Evolutionary conservation across 768 basidiomycete species (phyloP), one percentile per base, ranked within the genome.

Genomic region (Steccherinum ochraceum): DNA sequence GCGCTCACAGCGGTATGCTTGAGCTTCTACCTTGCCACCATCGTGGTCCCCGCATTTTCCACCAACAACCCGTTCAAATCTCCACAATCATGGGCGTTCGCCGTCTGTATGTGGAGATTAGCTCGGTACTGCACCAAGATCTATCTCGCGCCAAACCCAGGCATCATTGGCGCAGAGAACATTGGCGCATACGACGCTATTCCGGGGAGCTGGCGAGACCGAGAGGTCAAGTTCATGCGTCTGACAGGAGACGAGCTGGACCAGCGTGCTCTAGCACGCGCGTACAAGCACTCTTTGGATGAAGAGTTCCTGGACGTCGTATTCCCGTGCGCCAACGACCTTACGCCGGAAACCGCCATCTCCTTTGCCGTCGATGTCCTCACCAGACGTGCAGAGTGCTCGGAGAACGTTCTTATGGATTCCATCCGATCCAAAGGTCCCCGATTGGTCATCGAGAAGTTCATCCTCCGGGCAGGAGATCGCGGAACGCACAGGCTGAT

Each of bases 41-140:
- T 42, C 26, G 42, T 45, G 12, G 12, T 45, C 5, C 43, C 50
- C n/a, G 26, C 26, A 10, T 45, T 51, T 23, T 44, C 25, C 12
- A 5, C 50, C 21, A 19, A 35, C 26, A 45, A 40, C 23, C 50
- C 50, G 20, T 51, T 51, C 50, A 51, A 51, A 18, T 35, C 30
- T 7, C 30, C 30, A 35, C 30, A 35, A 35, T 35, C 30, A 35
- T 35, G 30, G 30, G 16, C 30, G 7, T 7, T 35, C 7, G 7
- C 30, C 30, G 16, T 7, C 16, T 35, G 30, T 16, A 16, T 35
- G 30, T 35, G 30, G 30, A 35, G 30, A 35, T 7, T 35, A 16
- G 30, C 7, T 7, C 30, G 16, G 16, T 35, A 7, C 30, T 35
- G 30, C 7, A 35, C 30, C 16, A 35, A 7, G 7, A 35, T 35